Percentiles rank a stretch among this genome's conserved stretches.
Evolutionary conservation across 2,329 filamentous ascomycete genomes (phyloP).

Genomic region (Microsporum ferrugineum): DNA sequence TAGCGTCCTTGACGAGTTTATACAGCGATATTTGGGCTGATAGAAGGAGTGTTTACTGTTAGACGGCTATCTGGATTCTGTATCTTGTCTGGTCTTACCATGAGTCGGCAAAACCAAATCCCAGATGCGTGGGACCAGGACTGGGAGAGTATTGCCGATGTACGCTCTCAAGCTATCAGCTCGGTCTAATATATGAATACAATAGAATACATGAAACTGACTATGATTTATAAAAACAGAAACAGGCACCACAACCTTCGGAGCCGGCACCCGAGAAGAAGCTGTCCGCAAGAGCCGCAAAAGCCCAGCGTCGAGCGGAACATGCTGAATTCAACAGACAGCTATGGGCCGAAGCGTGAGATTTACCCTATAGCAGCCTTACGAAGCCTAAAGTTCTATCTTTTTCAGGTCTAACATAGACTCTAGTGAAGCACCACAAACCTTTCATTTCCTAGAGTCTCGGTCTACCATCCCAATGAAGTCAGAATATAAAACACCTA

Average conservation of each 20-base stretch:
- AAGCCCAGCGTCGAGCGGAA: constrained; percentile 64
- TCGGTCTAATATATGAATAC: neutral
- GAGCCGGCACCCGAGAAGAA: constrained; percentile 29
- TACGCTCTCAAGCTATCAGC: constrained; percentile 22
- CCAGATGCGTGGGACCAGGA: constrained; percentile 86
- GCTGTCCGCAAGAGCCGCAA: constrained; percentile 48
- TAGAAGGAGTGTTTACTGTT: neutral
- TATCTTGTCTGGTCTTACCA: constrained; percentile 15
- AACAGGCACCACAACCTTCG: constrained; percentile 26
- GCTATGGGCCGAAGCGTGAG: constrained; percentile 78
- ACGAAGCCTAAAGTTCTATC: neutral
- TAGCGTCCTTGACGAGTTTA: neutral
- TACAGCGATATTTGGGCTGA: neutral
- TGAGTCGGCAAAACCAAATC: constrained; percentile 40
- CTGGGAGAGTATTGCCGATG: constrained; percentile 72
- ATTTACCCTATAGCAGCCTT: neutral
- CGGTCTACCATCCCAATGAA: constrained; percentile 52
- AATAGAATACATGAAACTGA: neutral
- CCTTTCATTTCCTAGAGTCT: constrained; percentile 63
- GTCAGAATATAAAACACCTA: constrained; percentile 63
- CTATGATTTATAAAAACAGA: constrained; percentile 17
- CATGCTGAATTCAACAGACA: constrained; percentile 76
- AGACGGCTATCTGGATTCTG: neutral
- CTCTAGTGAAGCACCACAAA: constrained; percentile 58
- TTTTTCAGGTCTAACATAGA: neutral